These are phyloP conservation scores for Plicaturopsis crispa DNA, from an alignment of 768 basidiomycete species.

Conservation along the genomic window DNA sequence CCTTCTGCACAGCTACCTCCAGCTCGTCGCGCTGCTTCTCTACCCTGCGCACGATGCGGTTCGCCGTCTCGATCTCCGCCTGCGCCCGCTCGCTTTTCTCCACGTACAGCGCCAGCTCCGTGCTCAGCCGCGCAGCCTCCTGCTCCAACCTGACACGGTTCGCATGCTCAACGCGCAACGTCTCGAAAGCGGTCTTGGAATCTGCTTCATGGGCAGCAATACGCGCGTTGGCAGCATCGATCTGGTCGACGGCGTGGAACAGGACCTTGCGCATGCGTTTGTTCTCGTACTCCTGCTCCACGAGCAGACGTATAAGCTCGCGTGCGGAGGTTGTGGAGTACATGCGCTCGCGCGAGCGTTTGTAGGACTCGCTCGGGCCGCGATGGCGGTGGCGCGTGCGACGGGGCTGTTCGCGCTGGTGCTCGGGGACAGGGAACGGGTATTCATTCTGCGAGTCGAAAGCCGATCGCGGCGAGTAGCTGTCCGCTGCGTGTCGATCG, in stretches of 20 bases:
- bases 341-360: slow-evolving; percentile 24
- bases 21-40: slow-evolving; percentile 42
- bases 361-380: slow-evolving; percentile 24
- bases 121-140: slow-evolving; percentile 23
- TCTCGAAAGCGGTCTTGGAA: slow-evolving; percentile 20
- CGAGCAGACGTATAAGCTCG: slow-evolving; percentile 24
- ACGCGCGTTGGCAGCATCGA: slow-evolving; percentile 28
- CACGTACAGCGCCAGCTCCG: slow-evolving; percentile 52
- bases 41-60: slow-evolving; percentile 39
- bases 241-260: slow-evolving; percentile 26
- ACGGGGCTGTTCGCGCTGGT: slow-evolving; percentile 5
- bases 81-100: slow-evolving; percentile 52
- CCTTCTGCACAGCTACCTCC: slow-evolving; percentile 35
- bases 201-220: slow-evolving; percentile 26
- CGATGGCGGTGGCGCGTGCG: slow-evolving; percentile 7
- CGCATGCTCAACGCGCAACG: slow-evolving; percentile 22
- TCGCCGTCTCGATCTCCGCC: slow-evolving; percentile 48
- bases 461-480: neutral
- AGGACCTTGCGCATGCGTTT: slow-evolving; percentile 30
- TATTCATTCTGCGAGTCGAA: neutral
- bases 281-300: slow-evolving; percentile 32
- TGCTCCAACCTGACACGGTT: slow-evolving; percentile 21
- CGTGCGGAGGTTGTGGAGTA: slow-evolving; percentile 20
- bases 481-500: neutral
- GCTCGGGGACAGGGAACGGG: slow-evolving; percentile 10